Base-by-base conservation (phyloP, 306 rosid species). In the Carpinus viminea region DNA sequence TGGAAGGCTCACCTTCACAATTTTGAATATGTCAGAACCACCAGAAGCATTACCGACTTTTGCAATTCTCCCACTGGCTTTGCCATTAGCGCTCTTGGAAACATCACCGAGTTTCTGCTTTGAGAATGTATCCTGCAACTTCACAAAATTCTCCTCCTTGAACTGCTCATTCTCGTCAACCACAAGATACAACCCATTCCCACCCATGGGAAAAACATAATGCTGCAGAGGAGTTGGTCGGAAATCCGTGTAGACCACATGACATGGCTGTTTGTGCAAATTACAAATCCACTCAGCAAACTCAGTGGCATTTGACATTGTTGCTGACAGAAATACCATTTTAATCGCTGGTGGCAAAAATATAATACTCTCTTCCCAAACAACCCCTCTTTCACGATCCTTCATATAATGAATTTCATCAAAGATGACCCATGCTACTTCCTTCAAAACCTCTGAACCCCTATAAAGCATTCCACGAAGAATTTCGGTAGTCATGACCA, bases 341-440 rank as follows among this genome's bases (percentile, higher is more conserved):
- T 92, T 94, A 65, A 94, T 93, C 18, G 92, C 97, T 4, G 97
- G 93, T 1, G 98, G 98, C 82, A 92, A 83, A 43, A 92, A 94
- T 5, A 94, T 91, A n/a, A 94, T 94, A 85, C 98, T 94, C 85
- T 94, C 98, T 78, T 94, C 98, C 98, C 98, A 94, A 77, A 94
- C 98, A 56, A 94, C 98, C 70, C 98, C 98, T 82, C 98, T 88
- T 74, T 94, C 98, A 6, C 97, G 88, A 85, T 94, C 98, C 88
- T 86, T 92, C 98, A 94, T 94, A 47, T 94, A 94, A 75, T 94
- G 98, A 66, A 94, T 94, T 78, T 94, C 98, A 78, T 94, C 98
- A 64, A 94, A 94, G 41, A 94, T 94, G 52, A 94, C 98, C 97
- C 98, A 94, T 2, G 95, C 93, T 4, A 94, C 98, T 86, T 94